phyloP scores from a whole-genome alignment of 2,329 filamentous ascomycete species.

The Trichoderma citrinoviride region DNA sequence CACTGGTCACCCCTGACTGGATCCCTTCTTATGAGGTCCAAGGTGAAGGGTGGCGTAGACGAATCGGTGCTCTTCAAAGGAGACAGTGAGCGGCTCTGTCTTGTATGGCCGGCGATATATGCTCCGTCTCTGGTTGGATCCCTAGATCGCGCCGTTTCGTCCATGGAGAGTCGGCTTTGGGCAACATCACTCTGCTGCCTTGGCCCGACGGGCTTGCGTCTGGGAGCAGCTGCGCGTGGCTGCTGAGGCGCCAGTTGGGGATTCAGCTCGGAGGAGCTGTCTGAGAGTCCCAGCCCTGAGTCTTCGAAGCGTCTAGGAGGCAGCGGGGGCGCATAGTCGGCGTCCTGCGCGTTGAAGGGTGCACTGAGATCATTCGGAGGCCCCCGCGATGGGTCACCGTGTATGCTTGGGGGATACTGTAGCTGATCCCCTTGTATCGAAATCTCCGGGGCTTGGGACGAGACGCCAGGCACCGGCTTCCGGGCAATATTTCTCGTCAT shows the following conservation, averaged over 20 bases:
- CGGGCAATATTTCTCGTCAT: slow-evolving; percentile 48
- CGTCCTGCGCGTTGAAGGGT: slow-evolving; percentile 26
- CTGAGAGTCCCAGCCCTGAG: slow-evolving; percentile 19
- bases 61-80: slow-evolving; percentile 36
- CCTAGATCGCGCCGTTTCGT: background rate
- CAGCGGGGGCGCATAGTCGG: slow-evolving; percentile 20
- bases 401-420: background rate
- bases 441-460: slow-evolving; percentile 31
- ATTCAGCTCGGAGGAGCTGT: background rate
- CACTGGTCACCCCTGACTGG: slow-evolving; percentile 67
- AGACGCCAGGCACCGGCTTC: slow-evolving; percentile 48
- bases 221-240: slow-evolving; percentile 24
- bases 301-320: slow-evolving; percentile 22
- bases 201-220: slow-evolving; percentile 33
- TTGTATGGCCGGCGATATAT: background rate
- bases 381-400: background rate
- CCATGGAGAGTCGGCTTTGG: background rate
- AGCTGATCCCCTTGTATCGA: slow-evolving; percentile 17
- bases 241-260: slow-evolving; percentile 21
- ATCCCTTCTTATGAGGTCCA: slow-evolving; percentile 71
- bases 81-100: slow-evolving; percentile 36
- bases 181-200: slow-evolving; percentile 20
- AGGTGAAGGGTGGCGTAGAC: slow-evolving; percentile 44
- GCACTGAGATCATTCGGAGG: slow-evolving; percentile 20
- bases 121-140: slow-evolving; percentile 6